Base-by-base conservation (phyloP, 2,329 filamentous ascomycete species). In the Fusarium sp. region DNA sequence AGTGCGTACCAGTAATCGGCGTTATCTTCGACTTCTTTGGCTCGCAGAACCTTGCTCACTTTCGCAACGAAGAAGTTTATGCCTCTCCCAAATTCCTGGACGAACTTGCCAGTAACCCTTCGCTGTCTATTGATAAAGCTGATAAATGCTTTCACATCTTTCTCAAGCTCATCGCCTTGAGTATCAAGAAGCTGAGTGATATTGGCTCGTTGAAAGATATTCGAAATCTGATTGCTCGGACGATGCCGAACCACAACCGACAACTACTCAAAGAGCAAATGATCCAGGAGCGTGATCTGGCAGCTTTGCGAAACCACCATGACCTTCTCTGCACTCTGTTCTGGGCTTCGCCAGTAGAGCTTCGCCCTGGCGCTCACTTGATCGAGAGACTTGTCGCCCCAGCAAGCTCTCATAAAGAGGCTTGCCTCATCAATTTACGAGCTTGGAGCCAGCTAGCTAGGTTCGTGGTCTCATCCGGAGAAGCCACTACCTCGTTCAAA, bases 1-100 rank as follows among this genome's bases (percentile, higher is more conserved):
- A 82, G 65, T 87, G 85, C 70, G 86, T 85, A 48, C 80, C 83
- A 13, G 83, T 91, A 16, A 80, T 91, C 32, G 88, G 89, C 3
- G 82, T 85, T 3, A 85, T 92, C 5, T 92, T 91, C 67, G 89
- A 92, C 77, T 91, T 91, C 74, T 92, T 91, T 70, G 89, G 88
- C 12, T 85, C 85, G 3, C 87, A 89, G 67, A 84, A 87, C 47
- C 82, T 92, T 13, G 84, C 85, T 4, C 87, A 92, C 76, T 76
- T 92, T 44, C 85, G 88, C 40, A 91, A 91, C 62, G 90, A 92
- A 74, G 87, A 90, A 73, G 86, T 85, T 3, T 87, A 87, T 70
- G 82, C 82, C 58, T 91, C 90, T 6, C 88, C 90, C 1, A 80
- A 78, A 5, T 92, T 92, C 55, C 80, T 92, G 0, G 87, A 90